A percentile compares a stretch with the other conserved stretches of the same genome.
Evolutionary conservation across 768 basidiomycete species (phyloP).

Genomic region (Lactarius evosmus): DNA sequence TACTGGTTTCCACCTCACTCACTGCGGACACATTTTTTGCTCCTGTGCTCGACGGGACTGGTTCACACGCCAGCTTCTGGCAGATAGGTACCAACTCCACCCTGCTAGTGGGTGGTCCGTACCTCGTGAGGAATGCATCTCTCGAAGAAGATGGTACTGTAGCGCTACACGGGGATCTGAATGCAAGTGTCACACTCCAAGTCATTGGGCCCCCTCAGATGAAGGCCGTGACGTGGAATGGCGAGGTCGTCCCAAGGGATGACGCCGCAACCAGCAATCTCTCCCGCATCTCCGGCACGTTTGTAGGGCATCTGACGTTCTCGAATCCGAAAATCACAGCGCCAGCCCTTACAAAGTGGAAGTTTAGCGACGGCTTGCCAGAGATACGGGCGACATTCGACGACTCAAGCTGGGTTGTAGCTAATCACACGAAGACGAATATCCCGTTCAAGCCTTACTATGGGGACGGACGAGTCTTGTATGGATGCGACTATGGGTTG

Average conservation of each 20-base stretch:
- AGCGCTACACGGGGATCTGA: conserved; percentile 65
- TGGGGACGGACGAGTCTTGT: conserved; percentile 74
- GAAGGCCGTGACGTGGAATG: conserved; percentile 70
- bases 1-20: conserved; percentile 63
- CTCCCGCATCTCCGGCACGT: conserved; percentile 41
- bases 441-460: conserved; percentile 66
- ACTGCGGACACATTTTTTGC: conserved; percentile 76
- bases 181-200: conserved; percentile 52
- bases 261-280: conserved; percentile 33
- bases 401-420: conserved; percentile 62
- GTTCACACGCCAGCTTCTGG: conserved; percentile 61
- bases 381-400: conserved; percentile 57
- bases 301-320: conserved; percentile 46
- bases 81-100: conserved; percentile 68
- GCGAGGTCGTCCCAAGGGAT: conserved; percentile 41
- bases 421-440: conserved; percentile 71
- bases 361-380: conserved; percentile 69
- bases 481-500: conserved; percentile 88
- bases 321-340: conserved; percentile 37
- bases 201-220: conserved; percentile 59
- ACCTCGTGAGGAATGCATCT: conserved; percentile 44
- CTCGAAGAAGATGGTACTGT: conserved; percentile 38
- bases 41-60: conserved; percentile 49
- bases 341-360: conserved; percentile 65
- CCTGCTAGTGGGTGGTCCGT: conserved; percentile 51